Evolutionary conservation across 1,139 yeast species (phyloP), one percentile per base, ranked within the genome.

Genomic region (Lodderomyces theae): DNA sequence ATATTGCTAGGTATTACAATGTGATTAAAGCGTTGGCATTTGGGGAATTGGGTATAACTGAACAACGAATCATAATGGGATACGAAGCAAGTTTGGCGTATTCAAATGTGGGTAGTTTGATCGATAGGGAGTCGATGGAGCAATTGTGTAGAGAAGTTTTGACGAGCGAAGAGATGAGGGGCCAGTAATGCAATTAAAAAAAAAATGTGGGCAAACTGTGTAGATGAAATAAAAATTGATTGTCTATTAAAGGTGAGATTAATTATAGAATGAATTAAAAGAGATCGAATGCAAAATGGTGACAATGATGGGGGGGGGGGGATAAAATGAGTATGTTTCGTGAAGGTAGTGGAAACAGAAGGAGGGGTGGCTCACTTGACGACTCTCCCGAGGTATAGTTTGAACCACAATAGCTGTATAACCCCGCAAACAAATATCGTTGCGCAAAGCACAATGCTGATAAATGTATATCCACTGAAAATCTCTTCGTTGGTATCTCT

Each of bases 81-180:
- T 92, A 90, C 60, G 97, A 92, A 56, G 90, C 96, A 13, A 86
- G 96, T 64, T 72, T 87, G 70, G 85, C 82, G 4, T 86, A 80
- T 56, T 78, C 80, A 9, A 79, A 81, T 47, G 79, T 84, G 2
- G 95, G 95, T 11, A 77, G 77, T 40, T 68, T 92, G 55, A 79
- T 87, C 24, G 89, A 82, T 46, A 80, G 77, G 49, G 95, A 85
- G 30, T 79, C 76, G 11, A 88, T 86, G 81, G 84, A 80, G 43
- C 66, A 76, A 7, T 72, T 90, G 26, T 90, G 95, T 35, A 74
- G 77, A 41, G 94, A 86, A 51, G 81, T 86, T 7, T 69, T 86
- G n/a, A 80, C 77, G 41, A 74, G 70, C 41, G 92, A 85, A 53
- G 82, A 79, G 58, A 81, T 84, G 84, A 76, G 92, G 60, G 89